Evolutionary conservation across 2,329 filamentous ascomycete species (phyloP), one percentile per base, ranked within the genome.

Genomic region (Phyllosticta citrichinensis): DNA sequence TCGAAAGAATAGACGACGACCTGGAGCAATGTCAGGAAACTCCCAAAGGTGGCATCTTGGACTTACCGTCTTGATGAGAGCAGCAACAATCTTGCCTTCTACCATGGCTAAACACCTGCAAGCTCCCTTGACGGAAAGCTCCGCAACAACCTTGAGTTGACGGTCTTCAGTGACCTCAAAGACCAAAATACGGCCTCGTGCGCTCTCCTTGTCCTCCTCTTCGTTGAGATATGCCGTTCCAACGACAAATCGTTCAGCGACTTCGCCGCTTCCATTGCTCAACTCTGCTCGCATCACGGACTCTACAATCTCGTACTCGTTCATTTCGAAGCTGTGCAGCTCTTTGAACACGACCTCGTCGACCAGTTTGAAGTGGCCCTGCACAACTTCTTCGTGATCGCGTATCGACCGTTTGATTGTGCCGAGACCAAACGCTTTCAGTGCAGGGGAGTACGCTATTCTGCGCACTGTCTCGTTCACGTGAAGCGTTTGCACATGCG

Each of bases 271-370:
- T 2, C 79, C 80, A 40, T 82, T 86, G 2, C 82, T 79, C 12
- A 97, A 79, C 66, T 90, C 83, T 5, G 89, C 87, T 35, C 89
- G 84, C 62, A 95, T 86, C 8, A 96, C 86, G 64, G 87, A 86
- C 73, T 97, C 94, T 3, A 97, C 84, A 54, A 97, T 77, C 74
- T 99, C 94, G 14, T 83, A 78, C 52, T 79, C 73, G 33, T 82
- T 77, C 9, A 97, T 75, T 6, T 81, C 71, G 64, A 89, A 87
- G 0, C 86, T 83, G 66, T 88, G 90, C 0, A 97, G 79, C 57
- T 87, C 83, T 63, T 88, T 85, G 73, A 97, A 96, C 19, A 90
- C 79, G 35, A 97, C 85, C 69, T 97, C 94, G 67, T 99, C 93
- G 0, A 95, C 91, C 1, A 99, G 82, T 68, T 87, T 87, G 69